phyloP scores from a whole-genome alignment of 805 yeast species.

The Maudiozyma bulderi region DNA sequence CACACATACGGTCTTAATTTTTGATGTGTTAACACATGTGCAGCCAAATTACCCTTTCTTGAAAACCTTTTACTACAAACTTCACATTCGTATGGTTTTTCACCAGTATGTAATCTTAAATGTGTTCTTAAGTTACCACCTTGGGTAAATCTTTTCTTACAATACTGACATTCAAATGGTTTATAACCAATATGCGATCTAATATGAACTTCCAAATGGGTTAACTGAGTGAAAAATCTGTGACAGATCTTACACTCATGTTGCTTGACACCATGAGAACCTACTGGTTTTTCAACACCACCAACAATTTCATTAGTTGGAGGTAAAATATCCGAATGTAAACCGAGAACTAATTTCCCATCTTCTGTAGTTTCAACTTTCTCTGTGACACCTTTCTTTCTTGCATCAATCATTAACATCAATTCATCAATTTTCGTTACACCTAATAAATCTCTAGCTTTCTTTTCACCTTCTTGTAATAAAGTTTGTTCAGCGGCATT shows the following conservation, averaged over 20 bases:
- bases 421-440: constrained; percentile 86
- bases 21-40: constrained; percentile 75
- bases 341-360: constrained; percentile 54
- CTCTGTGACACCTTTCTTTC: constrained; percentile 63
- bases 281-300: constrained; percentile 61
- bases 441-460: constrained; percentile 64
- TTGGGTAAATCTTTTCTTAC: constrained; percentile 78
- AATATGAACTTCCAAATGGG: constrained; percentile 83
- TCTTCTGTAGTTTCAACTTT: constrained; percentile 56
- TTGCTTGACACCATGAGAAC: constrained; percentile 34
- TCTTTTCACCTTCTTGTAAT: constrained; percentile 24
- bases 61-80: constrained; percentile 71
- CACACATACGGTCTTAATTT: constrained; percentile 71
- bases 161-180: constrained; percentile 71
- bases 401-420: constrained; percentile 84
- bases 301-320: constrained; percentile 63
- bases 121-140: constrained; percentile 87
- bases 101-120: constrained; percentile 80
- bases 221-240: constrained; percentile 74
- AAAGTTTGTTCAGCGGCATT: background rate
- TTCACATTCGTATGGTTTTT: constrained; percentile 77
- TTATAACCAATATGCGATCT: constrained; percentile 80
- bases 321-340: constrained; percentile 41
- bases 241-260: constrained; percentile 70
- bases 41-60: constrained; percentile 85